Base-by-base conservation (phyloP, 1,284 basidiomycete species). In the Blastosporella zonata region DNA sequence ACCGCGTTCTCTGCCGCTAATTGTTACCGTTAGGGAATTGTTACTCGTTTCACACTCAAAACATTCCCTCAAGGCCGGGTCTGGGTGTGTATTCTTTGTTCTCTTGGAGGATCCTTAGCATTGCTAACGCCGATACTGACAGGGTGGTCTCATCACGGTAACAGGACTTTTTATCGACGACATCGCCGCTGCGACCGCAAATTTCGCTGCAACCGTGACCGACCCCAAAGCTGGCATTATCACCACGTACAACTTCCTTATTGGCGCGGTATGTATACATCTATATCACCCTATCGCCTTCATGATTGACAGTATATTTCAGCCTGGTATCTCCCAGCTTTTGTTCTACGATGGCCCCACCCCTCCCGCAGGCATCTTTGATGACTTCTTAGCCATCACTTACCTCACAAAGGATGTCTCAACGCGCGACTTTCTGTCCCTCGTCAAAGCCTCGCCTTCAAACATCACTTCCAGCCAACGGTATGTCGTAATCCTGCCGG, bases 161-260 rank as follows among this genome's bases (percentile, higher is more conserved):
- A 68, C 65, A 7, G 60, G 43, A 3, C 61, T 69, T 13, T 54
- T 70, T 6, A 57, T 76, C 7, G 62, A 68, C 23, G 61, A 60
- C 2, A 67, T 81, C 23, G 67, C 62, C 17, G 63, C 57, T 2
- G 83, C 82, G 0, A 74, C 73, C 0, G 68, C 69, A 13, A 70
- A 72, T 15, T 85, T 82, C 58, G 57, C 68, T 1, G 62, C 66
- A 9, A 70, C 67, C 4, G 72, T 73, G 13, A 74, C 58, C 0
- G 81, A 84, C 55, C 78, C 79, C 2, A 85, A 84, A 60, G 84
- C 84, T 5, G 65, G 61, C 2, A 70, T 82, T n/a, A 72, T 85
- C 39, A 69, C 76, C 0, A 69, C 79, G 0, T 82, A 76, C 47
- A 77, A 75, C 51, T 76, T 69, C 46, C 12, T 72, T 2, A 50